A percentile compares a stretch with the other conserved stretches of the same genome.
Evolutionary conservation across 78 protist species (phyloP).

Genomic region (Anaeramoeba flamelloides): DNA sequence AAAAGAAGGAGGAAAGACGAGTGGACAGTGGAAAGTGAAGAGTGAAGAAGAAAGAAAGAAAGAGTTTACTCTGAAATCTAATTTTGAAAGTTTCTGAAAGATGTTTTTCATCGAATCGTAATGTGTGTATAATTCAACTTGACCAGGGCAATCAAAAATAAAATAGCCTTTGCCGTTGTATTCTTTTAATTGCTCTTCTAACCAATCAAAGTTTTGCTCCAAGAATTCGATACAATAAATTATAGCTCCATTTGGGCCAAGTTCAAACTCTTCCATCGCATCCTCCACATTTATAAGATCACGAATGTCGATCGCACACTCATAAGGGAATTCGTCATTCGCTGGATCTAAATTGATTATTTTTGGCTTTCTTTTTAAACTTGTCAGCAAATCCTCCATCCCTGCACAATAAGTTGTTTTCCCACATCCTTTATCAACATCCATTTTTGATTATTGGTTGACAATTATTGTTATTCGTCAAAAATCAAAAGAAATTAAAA

Average conservation of each 20-base stretch:
- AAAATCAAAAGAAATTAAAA: too few species aligned
- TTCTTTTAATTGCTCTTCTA: conserved; percentile 35
- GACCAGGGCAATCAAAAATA: conserved; percentile 90
- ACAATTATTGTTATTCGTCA: too few species aligned
- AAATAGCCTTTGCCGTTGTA: conserved; percentile 18
- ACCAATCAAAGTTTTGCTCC: conserved; percentile 71
- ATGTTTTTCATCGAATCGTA: conserved; percentile 47
- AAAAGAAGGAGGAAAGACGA: too few species aligned
- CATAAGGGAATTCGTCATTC: conserved; percentile 56
- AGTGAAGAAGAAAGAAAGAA: too few species aligned
- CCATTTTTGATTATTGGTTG: too few species aligned
- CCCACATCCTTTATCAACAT: conserved; percentile 67
- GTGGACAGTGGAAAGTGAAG: too few species aligned
- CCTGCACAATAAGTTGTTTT: conserved; percentile 84
- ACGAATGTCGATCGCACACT: conserved; percentile 33
- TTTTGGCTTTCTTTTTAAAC: background rate
- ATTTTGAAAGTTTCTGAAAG: background rate
- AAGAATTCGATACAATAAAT: conserved; percentile 69
- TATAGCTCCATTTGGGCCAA: conserved; percentile 88
- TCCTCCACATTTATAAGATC: conserved; percentile 38
- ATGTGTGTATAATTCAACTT: conserved; percentile 87
- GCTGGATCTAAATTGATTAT: conserved; percentile 84
- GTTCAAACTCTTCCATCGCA: conserved; percentile 37
- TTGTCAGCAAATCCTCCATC: conserved; percentile 10
- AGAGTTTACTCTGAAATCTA: background rate